Evolutionary conservation across 768 basidiomycete genomes (phyloP), one percentile per base, ranked within the genome.

Genomic region (Sistotremastrum niveocremeum): DNA sequence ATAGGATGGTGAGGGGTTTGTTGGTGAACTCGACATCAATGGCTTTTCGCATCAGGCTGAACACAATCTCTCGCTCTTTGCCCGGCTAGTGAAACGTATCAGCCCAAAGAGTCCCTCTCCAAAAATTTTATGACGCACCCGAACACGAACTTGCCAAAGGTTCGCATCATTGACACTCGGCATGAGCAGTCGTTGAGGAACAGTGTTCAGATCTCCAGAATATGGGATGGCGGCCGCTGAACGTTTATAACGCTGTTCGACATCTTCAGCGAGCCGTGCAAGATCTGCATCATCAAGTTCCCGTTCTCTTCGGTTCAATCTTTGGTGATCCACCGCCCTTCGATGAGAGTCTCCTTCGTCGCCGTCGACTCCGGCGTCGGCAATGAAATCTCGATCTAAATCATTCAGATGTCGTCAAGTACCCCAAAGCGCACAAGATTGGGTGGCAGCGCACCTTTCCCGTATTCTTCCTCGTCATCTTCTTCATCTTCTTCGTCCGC

Each of bases 401-500:
- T 46, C 29, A 35, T 51, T 8, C 20, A 56, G 41, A 44, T 44
- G 28, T 11, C 50, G 37, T 42, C 12, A 9, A 35, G 28, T 31
- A 38, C 43, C 37, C 57, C 71, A 11, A 39, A 73, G 71, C 73
- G 34, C 9, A 30, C 28, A 4, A 12, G 29, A 53, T 68, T 64
- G 20, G 20, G 20, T 20, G 20, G 20, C 20, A 20, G 20, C 20
- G 20, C 7, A 65, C 65, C 65, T 51, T 54, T 54, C 1, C 70
- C 83, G 48, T 72, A 74, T 45, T 87, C 86, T 12, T 84, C 84
- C 3, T 85, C 85, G 5, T 81, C 88, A 12, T 94, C 90, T 3
- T 84, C 84, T 29, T 97, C 95, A 34, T 95, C 94, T 3, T 97
- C 95, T 12, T 98, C 95, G 32, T 95, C 91, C 54, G 90, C 90